Evolutionary conservation across 1,139 yeast genomes (phyloP), one percentile per base, ranked within the genome.

Genomic region (Suhomyces anneliseae): DNA sequence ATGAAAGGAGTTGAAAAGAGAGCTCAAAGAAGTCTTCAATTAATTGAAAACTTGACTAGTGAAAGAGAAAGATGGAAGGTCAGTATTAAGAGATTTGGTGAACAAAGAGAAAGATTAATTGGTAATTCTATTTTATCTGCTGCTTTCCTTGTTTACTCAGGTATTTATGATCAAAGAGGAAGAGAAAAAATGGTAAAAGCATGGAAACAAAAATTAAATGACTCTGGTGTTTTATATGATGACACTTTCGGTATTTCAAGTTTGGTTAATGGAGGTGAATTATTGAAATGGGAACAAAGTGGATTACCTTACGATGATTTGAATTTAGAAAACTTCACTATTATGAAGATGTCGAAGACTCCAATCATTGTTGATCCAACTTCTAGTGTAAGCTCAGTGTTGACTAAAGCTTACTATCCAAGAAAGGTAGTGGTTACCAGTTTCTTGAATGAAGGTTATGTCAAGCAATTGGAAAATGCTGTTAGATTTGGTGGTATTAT

Each of bases 51-150:
- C 54, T 71, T 93, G 51, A 76, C 85, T 0, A 64, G 69, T 1
- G 99, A 93, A 61, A 77, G 86, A 54, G 68, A 70, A n/a, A 76
- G 98, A 58, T 93, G 99, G 99, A 70, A 78, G 29, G 61, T 57
- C 1, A 81, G 83, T 39, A 76, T 85, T 14, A 64, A 67, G 11
- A 72, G 71, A 33, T 90, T 86, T 58, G 73, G 71, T 10, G 51
- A 60, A 0, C 73, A 75, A 40, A 71, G 80, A 38, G 72, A 72
- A 27, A 64, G 71, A 14, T 59, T 89, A 6, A 70, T 82, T 26
- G 97, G 97, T 1, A 81, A 86, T 58, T 72, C 85, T 2, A 56
- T 90, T 9, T 53, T 92, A 8, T 74, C 81, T 0, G 80, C 96
- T 0, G 83, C 88, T 0, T 79, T 79, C 51, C 53, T 80, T 24